Conservation (phyloP, 176 grass and related monocot genomes). For the Dactylis glomerata region DNA sequence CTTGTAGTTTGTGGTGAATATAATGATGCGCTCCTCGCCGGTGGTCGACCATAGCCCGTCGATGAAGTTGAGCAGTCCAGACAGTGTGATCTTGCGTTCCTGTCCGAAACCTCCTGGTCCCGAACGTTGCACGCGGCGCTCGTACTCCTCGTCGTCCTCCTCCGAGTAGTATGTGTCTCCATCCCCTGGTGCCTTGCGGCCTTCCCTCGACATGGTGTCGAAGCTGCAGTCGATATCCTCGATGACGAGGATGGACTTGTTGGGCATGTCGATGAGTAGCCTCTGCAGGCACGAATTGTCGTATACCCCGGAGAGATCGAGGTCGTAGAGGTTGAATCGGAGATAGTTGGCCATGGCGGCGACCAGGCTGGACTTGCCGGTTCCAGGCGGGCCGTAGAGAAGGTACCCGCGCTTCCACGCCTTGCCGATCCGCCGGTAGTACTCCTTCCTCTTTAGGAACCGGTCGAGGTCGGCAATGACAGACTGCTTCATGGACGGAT, state of each 20-base stretch:
- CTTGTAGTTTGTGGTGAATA: constrained; percentile 92
- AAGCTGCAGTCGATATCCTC: constrained; percentile 40
- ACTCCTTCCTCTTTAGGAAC: constrained; percentile 28
- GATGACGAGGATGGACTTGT: constrained; percentile 25
- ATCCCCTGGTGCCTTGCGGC: not conserved
- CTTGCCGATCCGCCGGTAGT: constrained; percentile 48
- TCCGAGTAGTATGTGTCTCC: not conserved
- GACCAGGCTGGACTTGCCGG: constrained; percentile 36
- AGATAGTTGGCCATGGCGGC: constrained; percentile 43
- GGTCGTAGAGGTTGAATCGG: constrained; percentile 33
- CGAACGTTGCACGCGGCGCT: too few species aligned
- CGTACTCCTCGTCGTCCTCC: not conserved
- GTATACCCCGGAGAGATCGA: constrained; percentile 25
- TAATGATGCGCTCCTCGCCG: constrained; percentile 79
- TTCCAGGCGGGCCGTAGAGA: constrained; percentile 39
- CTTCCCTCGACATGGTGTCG: constrained; percentile 15
- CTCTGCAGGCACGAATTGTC: constrained; percentile 8
- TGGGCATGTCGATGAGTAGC: constrained; percentile 21
- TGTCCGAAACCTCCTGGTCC: too few species aligned
- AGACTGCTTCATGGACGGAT: constrained; percentile 17
- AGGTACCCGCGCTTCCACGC: constrained; percentile 57
- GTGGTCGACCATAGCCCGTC: constrained; percentile 48
- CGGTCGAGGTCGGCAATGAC: constrained; percentile 20
- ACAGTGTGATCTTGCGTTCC: not conserved
- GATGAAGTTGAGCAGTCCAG: constrained; percentile 45